Conservation (phyloP, 2,329 filamentous ascomycete genomes). For the Penicillium sp. region DNA sequence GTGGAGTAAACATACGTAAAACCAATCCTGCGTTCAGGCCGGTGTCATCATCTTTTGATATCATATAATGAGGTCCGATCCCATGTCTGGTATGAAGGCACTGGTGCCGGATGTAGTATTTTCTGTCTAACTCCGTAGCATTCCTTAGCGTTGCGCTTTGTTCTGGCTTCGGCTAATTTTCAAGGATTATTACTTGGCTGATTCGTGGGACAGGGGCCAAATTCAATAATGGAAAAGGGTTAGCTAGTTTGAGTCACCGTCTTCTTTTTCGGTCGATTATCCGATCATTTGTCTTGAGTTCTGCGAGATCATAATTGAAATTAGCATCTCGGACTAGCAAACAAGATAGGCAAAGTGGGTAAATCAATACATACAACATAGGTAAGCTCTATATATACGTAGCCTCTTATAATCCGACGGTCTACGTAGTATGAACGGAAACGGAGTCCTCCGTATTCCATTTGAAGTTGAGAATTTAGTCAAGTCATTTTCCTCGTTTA, state of each 20-base stretch:
- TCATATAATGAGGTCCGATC: background rate
- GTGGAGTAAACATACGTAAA: background rate
- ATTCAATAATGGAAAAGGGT: background rate
- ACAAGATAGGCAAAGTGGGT: background rate
- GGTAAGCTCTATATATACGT: background rate
- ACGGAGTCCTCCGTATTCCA: no score
- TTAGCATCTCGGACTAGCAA: background rate
- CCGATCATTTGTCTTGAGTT: background rate
- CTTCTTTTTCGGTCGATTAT: background rate
- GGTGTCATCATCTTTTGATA: background rate
- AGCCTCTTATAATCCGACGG: background rate
- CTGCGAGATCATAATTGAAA: background rate
- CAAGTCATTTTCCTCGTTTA: background rate
- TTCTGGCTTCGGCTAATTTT: background rate
- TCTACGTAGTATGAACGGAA: no score
- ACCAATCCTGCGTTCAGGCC: background rate
- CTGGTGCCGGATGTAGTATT: background rate
- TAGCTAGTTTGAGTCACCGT: no score
- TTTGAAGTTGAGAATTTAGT: background rate
- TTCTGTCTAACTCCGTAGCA: background rate
- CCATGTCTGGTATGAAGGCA: background rate
- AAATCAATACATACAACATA: no score
- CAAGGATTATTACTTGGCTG: constrained; percentile 2
- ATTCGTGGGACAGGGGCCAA: background rate
- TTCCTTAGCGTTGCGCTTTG: background rate